These are phyloP conservation scores for Aspergillus ochraceus DNA, from an alignment of 2,329 filamentous ascomycete genomes.

Conservation along the genomic window DNA sequence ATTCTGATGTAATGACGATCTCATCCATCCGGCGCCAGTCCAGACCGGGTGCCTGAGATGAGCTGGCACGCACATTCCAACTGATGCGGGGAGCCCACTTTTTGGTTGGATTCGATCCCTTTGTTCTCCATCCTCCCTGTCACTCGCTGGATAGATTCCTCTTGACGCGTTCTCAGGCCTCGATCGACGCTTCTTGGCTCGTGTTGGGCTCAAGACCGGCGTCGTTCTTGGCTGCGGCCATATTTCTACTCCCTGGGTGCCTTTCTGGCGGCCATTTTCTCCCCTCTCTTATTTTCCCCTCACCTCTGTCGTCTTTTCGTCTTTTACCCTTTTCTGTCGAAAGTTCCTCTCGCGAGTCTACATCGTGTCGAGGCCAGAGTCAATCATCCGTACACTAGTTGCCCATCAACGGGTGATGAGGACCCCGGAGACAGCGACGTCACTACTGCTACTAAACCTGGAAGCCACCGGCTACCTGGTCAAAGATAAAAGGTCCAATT, in stretches of 20 bases:
- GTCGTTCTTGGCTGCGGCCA: not conserved
- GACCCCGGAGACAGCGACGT: not conserved
- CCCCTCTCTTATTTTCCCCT: not conserved
- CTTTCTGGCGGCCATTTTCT: not conserved
- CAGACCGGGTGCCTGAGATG: not conserved
- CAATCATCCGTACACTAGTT: not conserved
- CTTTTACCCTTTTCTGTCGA: not conserved
- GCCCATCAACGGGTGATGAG: not conserved
- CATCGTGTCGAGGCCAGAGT: not conserved
- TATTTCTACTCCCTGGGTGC: not conserved
- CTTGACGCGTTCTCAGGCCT: not conserved
- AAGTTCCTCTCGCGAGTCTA: too few relatives aligned
- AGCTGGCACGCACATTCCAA: not conserved
- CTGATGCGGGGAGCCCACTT: not conserved
- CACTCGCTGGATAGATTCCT: not conserved
- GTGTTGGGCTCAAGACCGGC: not conserved
- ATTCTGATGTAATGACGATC: not conserved
- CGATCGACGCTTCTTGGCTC: not conserved
- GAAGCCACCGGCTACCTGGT: not conserved
- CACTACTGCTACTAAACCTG: not conserved
- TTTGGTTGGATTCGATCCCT: not conserved
- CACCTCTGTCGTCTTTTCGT: too few relatives aligned
- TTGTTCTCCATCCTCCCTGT: not conserved
- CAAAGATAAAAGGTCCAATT: not conserved
- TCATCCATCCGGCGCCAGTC: not conserved